A percentile compares a stretch with the other conserved stretches of the same genome.
Evolutionary conservation across 176 grass and related monocot genomes (phyloP).

Genomic region (Neostapfia colusana): DNA sequence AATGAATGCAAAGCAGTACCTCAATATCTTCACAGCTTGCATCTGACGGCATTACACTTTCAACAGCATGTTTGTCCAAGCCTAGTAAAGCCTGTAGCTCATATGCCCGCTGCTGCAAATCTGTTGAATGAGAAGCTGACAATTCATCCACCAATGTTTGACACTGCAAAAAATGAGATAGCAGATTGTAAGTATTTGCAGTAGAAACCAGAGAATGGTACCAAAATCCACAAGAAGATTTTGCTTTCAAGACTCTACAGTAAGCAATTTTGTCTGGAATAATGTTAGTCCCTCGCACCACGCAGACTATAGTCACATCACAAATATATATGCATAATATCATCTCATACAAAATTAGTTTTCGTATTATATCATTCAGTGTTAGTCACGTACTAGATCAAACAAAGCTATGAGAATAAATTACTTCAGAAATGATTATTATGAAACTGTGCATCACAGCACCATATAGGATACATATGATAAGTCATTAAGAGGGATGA

Average conservation of each 20-base stretch:
- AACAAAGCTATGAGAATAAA: slow-evolving; percentile 15
- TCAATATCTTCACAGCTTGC: slow-evolving; percentile 99
- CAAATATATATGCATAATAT: background rate
- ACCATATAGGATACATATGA: slow-evolving; percentile 16
- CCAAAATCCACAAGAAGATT: slow-evolving; percentile 21
- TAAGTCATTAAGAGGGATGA: background rate
- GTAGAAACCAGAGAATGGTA: slow-evolving; percentile 19
- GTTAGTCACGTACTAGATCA: background rate
- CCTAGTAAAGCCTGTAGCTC: slow-evolving; percentile 90
- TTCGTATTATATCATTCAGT: background rate
- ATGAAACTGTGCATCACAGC: slow-evolving; percentile 17
- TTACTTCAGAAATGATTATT: background rate
- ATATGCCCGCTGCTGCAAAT: slow-evolving; percentile 92
- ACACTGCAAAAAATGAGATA: slow-evolving; percentile 53
- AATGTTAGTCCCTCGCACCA: background rate
- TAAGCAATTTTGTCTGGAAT: background rate
- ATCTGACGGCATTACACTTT: slow-evolving; percentile 79
- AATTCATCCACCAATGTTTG: slow-evolving; percentile 90
- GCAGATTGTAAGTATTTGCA: slow-evolving; percentile 20
- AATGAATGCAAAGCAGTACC: slow-evolving; percentile 46
- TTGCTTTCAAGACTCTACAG: background rate
- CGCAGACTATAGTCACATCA: background rate
- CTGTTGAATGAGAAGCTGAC: slow-evolving; percentile 95
- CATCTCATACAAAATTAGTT: background rate
- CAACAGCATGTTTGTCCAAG: slow-evolving; percentile 72